Conservation (phyloP, 2,329 filamentous ascomycete species). For the Curvularia hawaiiensis region DNA sequence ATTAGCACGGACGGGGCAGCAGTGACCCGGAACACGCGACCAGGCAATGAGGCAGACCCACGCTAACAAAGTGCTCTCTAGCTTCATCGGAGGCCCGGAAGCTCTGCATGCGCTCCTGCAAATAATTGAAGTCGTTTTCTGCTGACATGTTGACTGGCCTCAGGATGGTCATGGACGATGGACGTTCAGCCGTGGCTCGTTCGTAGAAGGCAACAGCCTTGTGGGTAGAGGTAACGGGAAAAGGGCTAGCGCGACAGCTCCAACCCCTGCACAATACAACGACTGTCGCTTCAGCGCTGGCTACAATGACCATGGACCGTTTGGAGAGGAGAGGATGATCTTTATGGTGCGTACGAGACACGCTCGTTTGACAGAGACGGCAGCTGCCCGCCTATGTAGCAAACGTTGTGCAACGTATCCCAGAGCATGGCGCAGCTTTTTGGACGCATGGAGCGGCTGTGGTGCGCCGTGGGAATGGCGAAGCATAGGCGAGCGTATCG, state of each 20-base stretch:
- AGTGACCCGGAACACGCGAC: slow-evolving; percentile 9
- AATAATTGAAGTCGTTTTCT: slow-evolving; percentile 30
- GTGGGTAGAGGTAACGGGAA: neutral
- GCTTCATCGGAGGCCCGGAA: slow-evolving; percentile 46
- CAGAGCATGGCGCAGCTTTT: slow-evolving; percentile 16
- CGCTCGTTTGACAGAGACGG: neutral
- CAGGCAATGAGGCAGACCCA: slow-evolving; percentile 11
- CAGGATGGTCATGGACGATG: neutral
- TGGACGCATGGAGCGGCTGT: slow-evolving; percentile 13
- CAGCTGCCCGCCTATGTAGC: neutral
- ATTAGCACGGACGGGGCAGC: slow-evolving; percentile 25
- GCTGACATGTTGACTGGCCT: slow-evolving; percentile 9
- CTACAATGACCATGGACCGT: neutral
- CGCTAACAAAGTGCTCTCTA: slow-evolving; percentile 42
- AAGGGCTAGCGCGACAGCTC: neutral
- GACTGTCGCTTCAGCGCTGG: neutral
- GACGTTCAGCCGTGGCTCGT: slow-evolving; percentile 3
- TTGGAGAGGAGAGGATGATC: neutral
- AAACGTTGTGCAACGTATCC: neutral
- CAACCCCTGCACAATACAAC: neutral
- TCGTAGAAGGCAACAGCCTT: slow-evolving; percentile 8
- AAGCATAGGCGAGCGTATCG: slow-evolving; percentile 18
- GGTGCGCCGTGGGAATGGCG: slow-evolving; percentile 2
- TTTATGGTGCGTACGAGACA: neutral
- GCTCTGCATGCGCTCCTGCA: slow-evolving; percentile 36